phyloP scores from a whole-genome alignment of 768 basidiomycete species.

The Phaeotremella skinneri region DNA sequence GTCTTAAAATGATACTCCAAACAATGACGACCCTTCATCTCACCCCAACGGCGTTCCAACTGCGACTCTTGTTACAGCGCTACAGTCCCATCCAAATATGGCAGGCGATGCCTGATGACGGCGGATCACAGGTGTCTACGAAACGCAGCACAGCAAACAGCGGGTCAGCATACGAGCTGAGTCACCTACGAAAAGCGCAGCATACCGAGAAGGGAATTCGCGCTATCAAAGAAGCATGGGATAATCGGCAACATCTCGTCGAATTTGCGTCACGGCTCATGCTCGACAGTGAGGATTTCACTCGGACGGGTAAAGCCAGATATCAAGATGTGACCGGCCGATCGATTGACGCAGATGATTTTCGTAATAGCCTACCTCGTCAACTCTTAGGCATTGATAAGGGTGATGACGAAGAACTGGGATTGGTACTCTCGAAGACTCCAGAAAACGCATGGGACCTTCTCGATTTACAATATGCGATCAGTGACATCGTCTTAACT shows the following conservation, averaged over 20 bases:
- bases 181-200: neutral
- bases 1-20: too few species aligned
- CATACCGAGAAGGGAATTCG: neutral
- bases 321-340: too few species aligned
- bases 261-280: neutral
- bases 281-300: neutral
- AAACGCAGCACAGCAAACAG: neutral
- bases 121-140: neutral
- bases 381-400: too few species aligned
- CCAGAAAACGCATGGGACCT: constrained; percentile 1
- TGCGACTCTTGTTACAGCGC: too few species aligned
- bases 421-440: too few species aligned
- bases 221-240: neutral
- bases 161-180: neutral
- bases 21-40: too few species aligned
- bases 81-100: too few species aligned
- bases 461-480: neutral
- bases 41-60: too few species aligned
- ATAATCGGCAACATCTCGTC: neutral
- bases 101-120: neutral
- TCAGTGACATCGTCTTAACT: neutral
- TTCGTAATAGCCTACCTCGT: too few species aligned
- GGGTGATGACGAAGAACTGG: too few species aligned
- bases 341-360: too few species aligned
- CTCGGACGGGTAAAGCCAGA: too few species aligned